Evolutionary conservation across 2,329 filamentous ascomycete species (phyloP).

Genomic region (Metarhizium anisopliae): DNA sequence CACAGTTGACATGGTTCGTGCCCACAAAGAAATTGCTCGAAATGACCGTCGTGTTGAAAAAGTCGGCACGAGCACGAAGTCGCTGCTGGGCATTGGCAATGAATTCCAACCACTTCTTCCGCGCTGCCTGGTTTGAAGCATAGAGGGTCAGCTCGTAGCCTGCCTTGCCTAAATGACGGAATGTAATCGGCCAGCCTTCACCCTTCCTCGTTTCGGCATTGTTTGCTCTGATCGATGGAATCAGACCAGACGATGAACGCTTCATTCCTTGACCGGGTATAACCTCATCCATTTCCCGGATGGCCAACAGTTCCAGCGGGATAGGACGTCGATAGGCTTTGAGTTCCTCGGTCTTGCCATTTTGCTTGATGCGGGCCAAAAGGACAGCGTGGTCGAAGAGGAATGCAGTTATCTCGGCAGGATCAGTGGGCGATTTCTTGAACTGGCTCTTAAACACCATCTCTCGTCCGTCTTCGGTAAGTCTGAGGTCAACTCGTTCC

Average conservation of each 20-base stretch:
- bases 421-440: slow-evolving; percentile 86
- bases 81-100: slow-evolving; percentile 87
- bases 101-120: slow-evolving; percentile 95
- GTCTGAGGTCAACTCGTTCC: slow-evolving; percentile 85
- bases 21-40: slow-evolving; percentile 52
- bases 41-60: slow-evolving; percentile 67
- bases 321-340: slow-evolving; percentile 93
- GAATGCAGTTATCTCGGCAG: slow-evolving; percentile 85
- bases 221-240: slow-evolving; percentile 44
- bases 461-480: slow-evolving; percentile 88
- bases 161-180: slow-evolving; percentile 89
- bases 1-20: slow-evolving; percentile 83
- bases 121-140: slow-evolving; percentile 73
- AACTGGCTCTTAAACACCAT: slow-evolving; percentile 89
- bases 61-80: slow-evolving; percentile 77
- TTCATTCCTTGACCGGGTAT: slow-evolving; percentile 77
- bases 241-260: slow-evolving; percentile 77
- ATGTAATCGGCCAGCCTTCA: slow-evolving; percentile 90
- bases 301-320: slow-evolving; percentile 83
- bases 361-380: slow-evolving; percentile 81
- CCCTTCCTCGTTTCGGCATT: slow-evolving; percentile 46
- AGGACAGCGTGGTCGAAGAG: slow-evolving; percentile 94
- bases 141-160: slow-evolving; percentile 90
- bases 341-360: slow-evolving; percentile 88
- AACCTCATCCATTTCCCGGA: slow-evolving; percentile 95